Evolutionary conservation across 2,329 filamentous ascomycete genomes (phyloP).

Genomic region (Raffaelea arxii): DNA sequence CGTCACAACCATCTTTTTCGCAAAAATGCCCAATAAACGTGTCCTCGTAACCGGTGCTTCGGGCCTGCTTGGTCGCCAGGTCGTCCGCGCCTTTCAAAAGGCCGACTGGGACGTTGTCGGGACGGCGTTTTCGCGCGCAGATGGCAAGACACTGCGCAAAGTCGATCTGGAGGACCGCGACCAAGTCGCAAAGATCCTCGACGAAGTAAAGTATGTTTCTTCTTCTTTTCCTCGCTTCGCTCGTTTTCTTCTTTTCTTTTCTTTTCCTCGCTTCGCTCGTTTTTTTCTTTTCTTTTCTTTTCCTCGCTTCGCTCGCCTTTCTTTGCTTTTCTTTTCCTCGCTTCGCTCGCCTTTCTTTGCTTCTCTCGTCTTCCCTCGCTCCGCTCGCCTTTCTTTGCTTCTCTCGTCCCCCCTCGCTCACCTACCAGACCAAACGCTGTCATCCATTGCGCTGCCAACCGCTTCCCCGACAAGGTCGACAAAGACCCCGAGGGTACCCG

Average conservation of each 20-base stretch:
- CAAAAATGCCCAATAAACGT: slow-evolving; percentile 31
- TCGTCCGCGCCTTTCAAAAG: slow-evolving; percentile 59
- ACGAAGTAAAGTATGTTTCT: slow-evolving; percentile 44
- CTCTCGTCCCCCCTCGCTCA: no score
- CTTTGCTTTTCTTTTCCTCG: no score
- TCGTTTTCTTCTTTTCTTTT: no score
- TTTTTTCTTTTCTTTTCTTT: no score
- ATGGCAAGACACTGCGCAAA: slow-evolving; percentile 57
- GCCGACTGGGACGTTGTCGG: slow-evolving; percentile 62
- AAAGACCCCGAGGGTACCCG: slow-evolving; percentile 66
- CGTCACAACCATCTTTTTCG: no score
- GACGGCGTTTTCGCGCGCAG: slow-evolving; percentile 64
- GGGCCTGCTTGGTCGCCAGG: slow-evolving; percentile 72
- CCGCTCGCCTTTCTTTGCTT: no score
- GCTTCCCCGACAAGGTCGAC: slow-evolving; percentile 79
- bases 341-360: no score
- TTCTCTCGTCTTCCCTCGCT: no score
- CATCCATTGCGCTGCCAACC: slow-evolving; percentile 80
- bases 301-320: no score
- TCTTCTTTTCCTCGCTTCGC: no score
- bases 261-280: no score
- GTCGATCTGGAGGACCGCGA: slow-evolving; percentile 38
- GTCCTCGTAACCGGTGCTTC: slow-evolving; percentile 77
- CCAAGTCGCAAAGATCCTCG: slow-evolving; percentile 40
- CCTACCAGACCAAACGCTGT: no score